Base-by-base conservation (phyloP, 1,284 basidiomycete genomes). In the Apiotrichum brassicae region DNA sequence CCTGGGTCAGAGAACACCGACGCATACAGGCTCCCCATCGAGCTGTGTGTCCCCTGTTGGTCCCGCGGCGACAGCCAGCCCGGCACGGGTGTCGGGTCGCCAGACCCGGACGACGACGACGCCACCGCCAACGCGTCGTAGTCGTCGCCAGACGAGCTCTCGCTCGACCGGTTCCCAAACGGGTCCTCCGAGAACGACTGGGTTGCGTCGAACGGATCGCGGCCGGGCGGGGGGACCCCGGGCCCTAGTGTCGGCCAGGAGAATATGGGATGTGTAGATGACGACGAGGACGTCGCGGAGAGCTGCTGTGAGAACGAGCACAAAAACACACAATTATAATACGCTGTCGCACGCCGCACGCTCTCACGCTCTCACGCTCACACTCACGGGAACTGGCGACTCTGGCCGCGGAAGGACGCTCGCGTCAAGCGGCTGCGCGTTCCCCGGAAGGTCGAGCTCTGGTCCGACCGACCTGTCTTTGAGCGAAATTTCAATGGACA, bases 151-250 rank as follows among this genome's bases (percentile, higher is more conserved):
- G 52, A 54, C 5, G 53, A 54, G 26, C 49, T 49, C 9, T 50
- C 49, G 26, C 51, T 51, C 3, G 59, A 60, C 6, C 55, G 57
- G 19, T 56, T 52, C 0, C 47, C 59, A 33, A 64, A 64, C 2
- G 65, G 66, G 37, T 69, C 68, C n/a, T 66, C 61, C 1, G 60
- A 53, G 49, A 69, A 69, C 3, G 56, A 54, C 36, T 44, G 48
- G 19, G 59, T 61, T 8, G 51, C 52, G 48, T 66, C 63, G 43
- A 70, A 68, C 0, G 68, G 65, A 40, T 70, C 67, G n/a, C 55
- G 53, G 3, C 55, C 56, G 12, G 46, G 36, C 1, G 6, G 25
- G 25, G 42, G 22, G 7, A 37, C 49, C 4, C 43, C 32, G 13
- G 39, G 32, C 4, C 28, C 23, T 20, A 35, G 33, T 1, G 53